Conservation (phyloP, 2,329 filamentous ascomycete species). For the Alternaria tenuissima region DNA sequence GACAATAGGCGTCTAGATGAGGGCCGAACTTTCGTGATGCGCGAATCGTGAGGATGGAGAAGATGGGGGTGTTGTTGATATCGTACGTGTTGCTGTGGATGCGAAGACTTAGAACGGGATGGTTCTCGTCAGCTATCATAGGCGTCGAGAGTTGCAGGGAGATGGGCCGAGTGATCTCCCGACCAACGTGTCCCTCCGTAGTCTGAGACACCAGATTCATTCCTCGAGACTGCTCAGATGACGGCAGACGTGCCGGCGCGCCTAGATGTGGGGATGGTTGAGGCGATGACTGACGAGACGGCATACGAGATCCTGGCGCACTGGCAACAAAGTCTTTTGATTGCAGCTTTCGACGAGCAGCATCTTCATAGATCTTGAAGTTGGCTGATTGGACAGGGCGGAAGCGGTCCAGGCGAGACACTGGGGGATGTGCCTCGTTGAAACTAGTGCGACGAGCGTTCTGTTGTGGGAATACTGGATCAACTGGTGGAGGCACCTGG, state of each 20-base stretch:
- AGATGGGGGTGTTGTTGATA: conserved; percentile 13
- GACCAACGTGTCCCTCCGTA: background rate
- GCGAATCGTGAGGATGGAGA: conserved; percentile 23
- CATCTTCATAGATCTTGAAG: background rate
- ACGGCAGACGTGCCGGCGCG: background rate
- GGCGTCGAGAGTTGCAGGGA: background rate
- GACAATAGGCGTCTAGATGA: conserved; percentile 22
- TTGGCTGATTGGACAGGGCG: background rate
- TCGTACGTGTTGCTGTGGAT: conserved; percentile 27
- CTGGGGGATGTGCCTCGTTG: background rate
- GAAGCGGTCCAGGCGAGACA: background rate
- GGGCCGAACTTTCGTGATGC: conserved; percentile 20
- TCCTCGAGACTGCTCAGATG: background rate
- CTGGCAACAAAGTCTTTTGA: background rate
- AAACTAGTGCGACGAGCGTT: background rate
- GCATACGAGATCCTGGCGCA: conserved; percentile 10
- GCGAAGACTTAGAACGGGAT: conserved; percentile 8
- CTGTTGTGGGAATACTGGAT: background rate
- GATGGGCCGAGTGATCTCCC: background rate
- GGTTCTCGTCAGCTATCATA: background rate
- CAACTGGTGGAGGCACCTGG: background rate
- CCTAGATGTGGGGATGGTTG: background rate
- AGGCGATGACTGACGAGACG: conserved; percentile 11
- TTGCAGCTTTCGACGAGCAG: background rate
- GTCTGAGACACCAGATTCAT: background rate